These are phyloP conservation scores for Neurospora tetrasperma DNA, from an alignment of 495 filamentous ascomycete genomes.

Conservation along the genomic window DNA sequence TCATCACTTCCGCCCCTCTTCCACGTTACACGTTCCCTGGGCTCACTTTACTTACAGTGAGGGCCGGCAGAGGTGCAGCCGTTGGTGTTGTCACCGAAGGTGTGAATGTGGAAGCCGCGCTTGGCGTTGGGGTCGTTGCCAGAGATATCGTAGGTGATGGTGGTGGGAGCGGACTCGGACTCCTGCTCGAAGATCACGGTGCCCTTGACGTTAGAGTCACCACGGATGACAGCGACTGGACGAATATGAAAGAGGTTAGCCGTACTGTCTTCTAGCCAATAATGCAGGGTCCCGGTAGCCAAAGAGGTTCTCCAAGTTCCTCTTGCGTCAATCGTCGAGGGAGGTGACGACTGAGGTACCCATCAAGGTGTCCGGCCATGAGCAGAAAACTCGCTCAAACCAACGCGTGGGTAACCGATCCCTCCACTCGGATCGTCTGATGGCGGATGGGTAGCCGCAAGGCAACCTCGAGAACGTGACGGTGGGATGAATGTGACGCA, in stretches of 20 bases:
- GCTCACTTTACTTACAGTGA: slow-evolving; percentile 58
- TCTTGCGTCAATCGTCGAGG: not conserved
- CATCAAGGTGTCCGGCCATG: slow-evolving; percentile 20
- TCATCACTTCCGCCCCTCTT: not conserved
- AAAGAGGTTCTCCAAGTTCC: not conserved
- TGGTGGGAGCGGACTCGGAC: slow-evolving; percentile 69
- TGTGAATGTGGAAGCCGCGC: slow-evolving; percentile 96
- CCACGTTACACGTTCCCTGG: not conserved
- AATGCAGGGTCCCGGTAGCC: slow-evolving; percentile 6
- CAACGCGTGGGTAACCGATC: slow-evolving; percentile 2
- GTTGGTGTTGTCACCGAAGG: slow-evolving; percentile 99
- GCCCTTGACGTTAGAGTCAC: slow-evolving; percentile 86
- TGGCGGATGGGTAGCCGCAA: not conserved
- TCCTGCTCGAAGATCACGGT: slow-evolving; percentile 92
- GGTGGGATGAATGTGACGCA: slow-evolving; percentile 17
- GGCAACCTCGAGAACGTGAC: slow-evolving; percentile 7
- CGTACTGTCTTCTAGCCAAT: not conserved
- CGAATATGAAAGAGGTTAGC: not conserved
- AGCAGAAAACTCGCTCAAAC: slow-evolving; percentile 15
- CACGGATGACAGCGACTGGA: slow-evolving; percentile 88
- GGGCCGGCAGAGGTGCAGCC: slow-evolving; percentile 96
- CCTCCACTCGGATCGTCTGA: slow-evolving; percentile 1
- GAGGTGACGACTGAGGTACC: slow-evolving; percentile 5
- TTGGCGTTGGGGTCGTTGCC: slow-evolving; percentile 90
- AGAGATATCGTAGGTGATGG: slow-evolving; percentile 81